Percentiles rank a stretch among this genome's conserved stretches.
These are phyloP conservation scores for Cercospora brassicicola DNA, from an alignment of 2,329 filamentous ascomycete genomes.

Conservation along the genomic window DNA sequence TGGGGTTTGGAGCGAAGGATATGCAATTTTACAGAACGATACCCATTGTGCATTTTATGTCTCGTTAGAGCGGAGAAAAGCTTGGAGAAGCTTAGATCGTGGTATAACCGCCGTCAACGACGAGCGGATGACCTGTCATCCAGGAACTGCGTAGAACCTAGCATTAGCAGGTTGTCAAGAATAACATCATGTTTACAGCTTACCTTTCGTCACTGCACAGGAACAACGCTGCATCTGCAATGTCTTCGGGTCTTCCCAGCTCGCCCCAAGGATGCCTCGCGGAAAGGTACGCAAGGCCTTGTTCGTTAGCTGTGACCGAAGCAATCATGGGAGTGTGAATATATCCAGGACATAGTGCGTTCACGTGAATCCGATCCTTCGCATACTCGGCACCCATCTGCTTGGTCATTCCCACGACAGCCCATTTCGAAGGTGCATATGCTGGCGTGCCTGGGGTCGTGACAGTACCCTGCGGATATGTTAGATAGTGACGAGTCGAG, in stretches of 20 bases:
- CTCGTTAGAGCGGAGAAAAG: neutral
- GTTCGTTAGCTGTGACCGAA: neutral
- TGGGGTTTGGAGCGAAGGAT: neutral
- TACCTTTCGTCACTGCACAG: constrained; percentile 33
- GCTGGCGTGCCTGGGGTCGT: constrained; percentile 5
- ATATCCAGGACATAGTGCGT: constrained; percentile 26
- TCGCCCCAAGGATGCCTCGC: constrained; percentile 28
- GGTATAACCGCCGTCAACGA: constrained; percentile 19
- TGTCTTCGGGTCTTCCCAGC: constrained; percentile 29
- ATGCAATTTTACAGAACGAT: neutral
- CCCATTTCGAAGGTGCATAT: constrained; percentile 29
- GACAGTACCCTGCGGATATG: constrained; percentile 5
- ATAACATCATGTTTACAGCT: neutral
- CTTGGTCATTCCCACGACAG: constrained; percentile 35
- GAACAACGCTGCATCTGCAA: constrained; percentile 34
- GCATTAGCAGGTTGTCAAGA: constrained; percentile 4
- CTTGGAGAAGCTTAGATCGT: neutral
- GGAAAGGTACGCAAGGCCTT: constrained; percentile 18
- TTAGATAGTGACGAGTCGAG: no score
- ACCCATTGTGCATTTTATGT: neutral
- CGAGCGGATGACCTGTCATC: constrained; percentile 25
- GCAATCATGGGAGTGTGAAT: constrained; percentile 24
- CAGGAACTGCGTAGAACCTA: constrained; percentile 18
- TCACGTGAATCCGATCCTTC: constrained; percentile 30
- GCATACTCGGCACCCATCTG: constrained; percentile 34